Percentiles rank a stretch among this genome's conserved stretches.
phyloP scores from a whole-genome alignment of 441 rosid species.

The Hura crepitans region DNA sequence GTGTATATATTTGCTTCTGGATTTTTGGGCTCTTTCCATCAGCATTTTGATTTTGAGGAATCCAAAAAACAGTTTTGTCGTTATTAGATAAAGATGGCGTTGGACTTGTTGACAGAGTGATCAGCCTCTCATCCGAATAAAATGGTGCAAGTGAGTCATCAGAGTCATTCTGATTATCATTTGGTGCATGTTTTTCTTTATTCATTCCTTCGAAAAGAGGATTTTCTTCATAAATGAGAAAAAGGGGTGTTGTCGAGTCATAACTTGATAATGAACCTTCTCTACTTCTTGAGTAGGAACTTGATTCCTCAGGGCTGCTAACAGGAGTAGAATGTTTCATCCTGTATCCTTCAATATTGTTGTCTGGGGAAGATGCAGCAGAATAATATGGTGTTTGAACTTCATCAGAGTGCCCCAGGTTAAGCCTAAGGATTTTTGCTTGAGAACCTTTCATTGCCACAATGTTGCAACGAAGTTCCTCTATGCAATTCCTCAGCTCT shows the following conservation, averaged over 20 bases:
- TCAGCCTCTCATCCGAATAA: constrained; percentile 25
- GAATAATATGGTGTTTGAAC: constrained; percentile 50
- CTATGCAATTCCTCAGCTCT: constrained; percentile 59
- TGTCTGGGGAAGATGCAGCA: constrained; percentile 49
- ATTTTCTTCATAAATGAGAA: constrained; percentile 45
- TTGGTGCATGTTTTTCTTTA: constrained; percentile 24
- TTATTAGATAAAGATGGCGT: constrained; percentile 21
- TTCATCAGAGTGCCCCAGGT: constrained; percentile 46
- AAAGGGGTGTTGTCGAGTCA: constrained; percentile 33
- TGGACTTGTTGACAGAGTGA: constrained; percentile 29
- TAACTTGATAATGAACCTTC: constrained; percentile 37
- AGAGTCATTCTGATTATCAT: constrained; percentile 20
- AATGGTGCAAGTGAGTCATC: constrained; percentile 20
- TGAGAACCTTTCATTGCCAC: constrained; percentile 56
- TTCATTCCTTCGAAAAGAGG: constrained; percentile 52
- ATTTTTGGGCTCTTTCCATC: constrained; percentile 22
- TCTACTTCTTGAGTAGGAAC: constrained; percentile 37
- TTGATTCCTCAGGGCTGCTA: constrained; percentile 59
- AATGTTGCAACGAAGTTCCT: constrained; percentile 62
- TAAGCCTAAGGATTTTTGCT: constrained; percentile 63
- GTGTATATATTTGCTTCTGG: constrained; percentile 14
- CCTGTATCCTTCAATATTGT: constrained; percentile 33
- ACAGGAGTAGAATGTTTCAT: constrained; percentile 61
- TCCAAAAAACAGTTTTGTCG: constrained; percentile 37
- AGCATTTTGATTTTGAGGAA: constrained; percentile 39